These are phyloP conservation scores for Brettanomyces naardenensis DNA, from an alignment of 805 yeast species.

Conservation along the genomic window DNA sequence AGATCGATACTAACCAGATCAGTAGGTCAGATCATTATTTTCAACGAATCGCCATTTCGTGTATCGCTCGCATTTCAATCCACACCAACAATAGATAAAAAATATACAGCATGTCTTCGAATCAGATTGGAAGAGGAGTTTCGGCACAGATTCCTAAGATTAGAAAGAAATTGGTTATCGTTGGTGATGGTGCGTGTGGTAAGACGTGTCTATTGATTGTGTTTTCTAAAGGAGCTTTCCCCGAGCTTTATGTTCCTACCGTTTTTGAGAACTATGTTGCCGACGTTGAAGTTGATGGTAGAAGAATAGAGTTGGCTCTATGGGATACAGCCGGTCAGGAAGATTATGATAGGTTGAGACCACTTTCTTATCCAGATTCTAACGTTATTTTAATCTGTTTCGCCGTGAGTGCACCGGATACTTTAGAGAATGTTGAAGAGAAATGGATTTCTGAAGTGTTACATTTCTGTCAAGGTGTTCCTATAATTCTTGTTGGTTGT, in stretches of 20 bases:
- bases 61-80: no score
- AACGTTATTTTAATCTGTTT: slow-evolving; percentile 89
- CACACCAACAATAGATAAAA: no score
- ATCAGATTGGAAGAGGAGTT: slow-evolving; percentile 25
- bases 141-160: slow-evolving; percentile 28
- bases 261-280: slow-evolving; percentile 98
- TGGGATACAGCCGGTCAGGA: slow-evolving; percentile 99
- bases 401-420: slow-evolving; percentile 85
- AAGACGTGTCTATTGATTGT: slow-evolving; percentile 86
- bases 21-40: no score
- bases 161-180: slow-evolving; percentile 83
- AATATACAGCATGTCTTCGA: no score
- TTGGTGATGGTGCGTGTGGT: slow-evolving; percentile 98
- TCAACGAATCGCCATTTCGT: no score
- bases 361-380: slow-evolving; percentile 86
- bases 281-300: slow-evolving; percentile 86
- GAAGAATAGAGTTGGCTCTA: slow-evolving; percentile 85
- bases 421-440: slow-evolving; percentile 88
- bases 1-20: no score
- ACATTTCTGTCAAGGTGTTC: slow-evolving; percentile 92
- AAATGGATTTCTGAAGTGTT: slow-evolving; percentile 92
- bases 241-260: slow-evolving; percentile 91
- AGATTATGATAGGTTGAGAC: slow-evolving; percentile 91
- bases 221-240: slow-evolving; percentile 83
- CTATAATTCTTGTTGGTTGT: slow-evolving; percentile 88